phyloP scores from a whole-genome alignment of 2,329 filamentous ascomycete species.

The Fusarium incarnatum region DNA sequence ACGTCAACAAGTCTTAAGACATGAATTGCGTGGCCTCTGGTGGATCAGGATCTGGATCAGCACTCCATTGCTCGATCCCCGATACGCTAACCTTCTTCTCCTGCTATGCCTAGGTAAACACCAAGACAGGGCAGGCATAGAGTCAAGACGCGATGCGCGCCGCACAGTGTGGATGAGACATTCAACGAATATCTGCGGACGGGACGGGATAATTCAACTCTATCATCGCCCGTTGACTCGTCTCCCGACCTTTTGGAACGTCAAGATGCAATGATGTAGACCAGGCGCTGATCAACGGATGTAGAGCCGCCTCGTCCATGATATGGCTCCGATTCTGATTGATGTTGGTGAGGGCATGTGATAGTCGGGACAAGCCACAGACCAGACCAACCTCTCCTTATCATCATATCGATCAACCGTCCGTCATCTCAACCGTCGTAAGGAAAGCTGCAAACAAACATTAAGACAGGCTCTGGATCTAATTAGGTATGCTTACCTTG shows the following conservation, averaged over 20 bases:
- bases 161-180: slow-evolving; percentile 24
- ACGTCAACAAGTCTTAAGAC: slow-evolving; percentile 22
- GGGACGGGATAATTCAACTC: neutral
- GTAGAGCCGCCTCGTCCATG: slow-evolving; percentile 1
- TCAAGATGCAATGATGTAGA: neutral
- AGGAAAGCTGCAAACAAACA: neutral
- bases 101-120: neutral
- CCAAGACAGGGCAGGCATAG: slow-evolving; percentile 1
- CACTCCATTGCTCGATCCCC: slow-evolving; percentile 15
- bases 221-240: neutral
- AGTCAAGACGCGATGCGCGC: slow-evolving; percentile 12
- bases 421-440: slow-evolving; percentile 2
- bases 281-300: neutral
- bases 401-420: neutral
- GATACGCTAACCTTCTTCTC: slow-evolving; percentile 20
- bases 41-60: slow-evolving; percentile 20
- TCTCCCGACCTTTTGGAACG: neutral
- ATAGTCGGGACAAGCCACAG: slow-evolving; percentile 10
- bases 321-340: neutral
- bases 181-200: neutral
- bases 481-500: neutral
- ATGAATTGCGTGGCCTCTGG: slow-evolving; percentile 39
- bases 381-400: slow-evolving; percentile 6
- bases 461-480: neutral
- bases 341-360: slow-evolving; percentile 16